A percentile compares a stretch with the other conserved stretches of the same genome.
Evolutionary conservation across 2,329 filamentous ascomycete species (phyloP).

Genomic region (Leptographium procerum): DNA sequence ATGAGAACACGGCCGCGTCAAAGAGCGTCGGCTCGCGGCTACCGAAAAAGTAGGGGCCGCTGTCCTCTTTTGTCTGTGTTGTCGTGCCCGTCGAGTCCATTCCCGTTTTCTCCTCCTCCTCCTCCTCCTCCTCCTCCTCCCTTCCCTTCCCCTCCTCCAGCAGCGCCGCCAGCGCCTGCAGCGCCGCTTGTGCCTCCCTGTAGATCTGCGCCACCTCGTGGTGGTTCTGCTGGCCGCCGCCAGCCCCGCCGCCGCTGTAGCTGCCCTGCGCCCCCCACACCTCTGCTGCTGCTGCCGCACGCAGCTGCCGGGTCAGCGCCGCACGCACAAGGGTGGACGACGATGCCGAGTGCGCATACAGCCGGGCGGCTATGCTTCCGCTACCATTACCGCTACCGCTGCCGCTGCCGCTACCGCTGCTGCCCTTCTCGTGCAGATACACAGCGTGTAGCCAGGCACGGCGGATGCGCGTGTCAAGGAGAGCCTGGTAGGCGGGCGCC

Average conservation of each 20-base stretch:
- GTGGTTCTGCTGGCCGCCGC: conserved; percentile 22
- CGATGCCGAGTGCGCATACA: conserved; percentile 60
- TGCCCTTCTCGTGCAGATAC: conserved; percentile 43
- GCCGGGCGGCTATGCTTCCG: conserved; percentile 51
- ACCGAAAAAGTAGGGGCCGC: conserved; percentile 31
- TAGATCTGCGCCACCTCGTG: conserved; percentile 28
- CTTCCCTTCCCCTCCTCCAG: conserved; percentile 15
- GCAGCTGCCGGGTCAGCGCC: conserved; percentile 54
- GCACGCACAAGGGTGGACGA: conserved; percentile 50
- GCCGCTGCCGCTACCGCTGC: conserved; percentile 47
- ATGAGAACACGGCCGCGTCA: conserved; percentile 83
- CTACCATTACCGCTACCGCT: conserved; percentile 43
- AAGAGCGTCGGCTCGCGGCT: conserved; percentile 64
- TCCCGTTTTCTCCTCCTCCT: background rate
- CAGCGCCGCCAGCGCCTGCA: conserved; percentile 33
- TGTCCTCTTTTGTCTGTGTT: conserved; percentile 18
- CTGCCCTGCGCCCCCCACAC: conserved; percentile 3
- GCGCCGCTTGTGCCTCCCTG: conserved; percentile 30
- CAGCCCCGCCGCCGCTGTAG: no score
- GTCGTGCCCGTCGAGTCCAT: conserved; percentile 15
- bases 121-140: background rate
- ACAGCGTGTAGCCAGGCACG: conserved; percentile 81
- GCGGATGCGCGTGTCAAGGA: conserved; percentile 67
- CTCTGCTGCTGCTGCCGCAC: conserved; percentile 61
- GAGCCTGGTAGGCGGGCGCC: conserved; percentile 64